Evolutionary conservation across 2,329 filamentous ascomycete genomes (phyloP), one percentile per base, ranked within the genome.

Genomic region (Rhynchosporium agropyri): DNA sequence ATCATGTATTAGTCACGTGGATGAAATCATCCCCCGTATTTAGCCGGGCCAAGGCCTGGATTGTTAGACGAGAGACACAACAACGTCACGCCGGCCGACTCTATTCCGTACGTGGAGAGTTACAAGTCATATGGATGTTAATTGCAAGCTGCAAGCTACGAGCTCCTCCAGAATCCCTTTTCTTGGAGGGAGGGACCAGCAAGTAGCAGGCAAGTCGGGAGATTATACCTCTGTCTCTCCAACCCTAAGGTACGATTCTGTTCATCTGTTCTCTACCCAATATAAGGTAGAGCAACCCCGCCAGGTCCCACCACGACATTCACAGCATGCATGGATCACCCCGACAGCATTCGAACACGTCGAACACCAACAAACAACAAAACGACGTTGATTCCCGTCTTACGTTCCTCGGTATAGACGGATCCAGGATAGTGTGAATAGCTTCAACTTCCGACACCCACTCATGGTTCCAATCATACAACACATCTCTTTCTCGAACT

Each of bases 21-120:
- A 10, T 13, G n/a, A n/a, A 53, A 8, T 33, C n/a, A 31, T 28
- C n/a, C 43, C n/a, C 43, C 26, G n/a, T 43, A 36, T 54, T 54
- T 9, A 28, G 26, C 51, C 36, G 51, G 33, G 51, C 51, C 51
- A 54, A 54, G 51, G 15, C 51, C 51, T 26, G 28, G 54, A 45
- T 20, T 12, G 13, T 13, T 40, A 45, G 40, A 13, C 54, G 38
- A 45, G 54, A 43, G 8, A 15, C 38, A 57, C 13, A 29, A 31
- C 54, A 57, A 57, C 42, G 40, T 57, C 54, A 57, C 54, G 45
- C 13, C 54, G 6, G 10, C 38, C 29, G 20, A 20, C 20, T 20
- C 20, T 20, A 20, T 20, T 1, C 20, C 20, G 20, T 46, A 7
- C n/a, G 1, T 13, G n/a, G 26, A 31, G n/a, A 9, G 29, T 31